Base-by-base conservation (phyloP, 192 early-diverging fungal species). In the Coemansia sp. region DNA sequence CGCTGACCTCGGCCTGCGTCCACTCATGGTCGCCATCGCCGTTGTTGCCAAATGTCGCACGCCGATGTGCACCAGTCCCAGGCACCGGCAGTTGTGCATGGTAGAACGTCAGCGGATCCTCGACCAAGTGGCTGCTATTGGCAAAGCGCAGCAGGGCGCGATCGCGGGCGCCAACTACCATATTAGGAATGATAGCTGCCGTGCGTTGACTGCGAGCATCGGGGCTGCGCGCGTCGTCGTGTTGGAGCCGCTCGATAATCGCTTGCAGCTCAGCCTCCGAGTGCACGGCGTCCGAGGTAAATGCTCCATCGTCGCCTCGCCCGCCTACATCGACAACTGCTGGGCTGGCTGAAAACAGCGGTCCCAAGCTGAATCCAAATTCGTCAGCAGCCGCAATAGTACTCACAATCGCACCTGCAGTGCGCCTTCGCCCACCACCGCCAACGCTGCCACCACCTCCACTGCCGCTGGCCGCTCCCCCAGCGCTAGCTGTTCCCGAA, bases 211-310 rank as follows among this genome's bases (percentile, higher is more conserved):
- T 89, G 48, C 89, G 89, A 15, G 88, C 58, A 60, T 90, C 91
- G 11, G 89, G 90, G 59, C 91, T 91, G 11, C 86, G 82, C 82
- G 88, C 87, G 66, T 91, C 90, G 15, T 87, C 89, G 63, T 87
- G 84, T 69, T 92, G 88, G 41, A 93, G 50, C 10, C 85, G 82
- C 72, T 89, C 87, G 64, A 92, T 91, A 44, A 93, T 91, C 63
- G 89, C 90, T 32, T 89, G 65, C 31, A 93, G 69, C 75, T 92
- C 92, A 5, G 92, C 92, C 37, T 93, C 92, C n/a, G 87, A 89
- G 42, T 90, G 81, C 44, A 90, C 92, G 10, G 88, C 87, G 55
- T 93, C 92, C 11, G 87, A 89, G 0, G 86, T 87, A 50, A 86
- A 91, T 8, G 78, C 62, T 17, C 81, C 59, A 2, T 63, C 58